These are phyloP conservation scores for Apiotrichum montevideense DNA, from an alignment of 1,284 basidiomycete genomes.

Conservation along the genomic window DNA sequence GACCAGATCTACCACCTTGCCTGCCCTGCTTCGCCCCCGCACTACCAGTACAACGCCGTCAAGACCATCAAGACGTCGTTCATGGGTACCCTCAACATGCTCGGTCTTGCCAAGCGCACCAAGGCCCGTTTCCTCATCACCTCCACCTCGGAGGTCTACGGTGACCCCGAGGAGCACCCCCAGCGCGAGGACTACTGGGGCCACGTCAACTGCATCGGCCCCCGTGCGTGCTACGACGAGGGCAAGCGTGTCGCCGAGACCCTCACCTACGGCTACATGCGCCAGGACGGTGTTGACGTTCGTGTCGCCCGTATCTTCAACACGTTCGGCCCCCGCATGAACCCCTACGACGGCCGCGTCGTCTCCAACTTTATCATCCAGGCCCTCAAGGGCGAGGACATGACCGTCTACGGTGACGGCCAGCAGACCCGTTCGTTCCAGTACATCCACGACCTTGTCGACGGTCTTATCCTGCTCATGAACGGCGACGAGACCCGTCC, in stretches of 20 bases:
- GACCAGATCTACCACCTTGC: conserved; percentile 97
- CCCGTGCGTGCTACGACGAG: conserved; percentile 96
- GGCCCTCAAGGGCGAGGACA: conserved; percentile 86
- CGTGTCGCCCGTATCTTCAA: conserved; percentile 96
- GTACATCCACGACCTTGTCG: conserved; percentile 59
- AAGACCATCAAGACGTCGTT: conserved; percentile 98
- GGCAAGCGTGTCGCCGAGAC: conserved; percentile 94
- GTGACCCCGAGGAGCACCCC: conserved; percentile 93
- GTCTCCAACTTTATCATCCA: conserved; percentile 98
- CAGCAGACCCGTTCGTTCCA: conserved; percentile 94
- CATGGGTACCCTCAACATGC: conserved; percentile 94
- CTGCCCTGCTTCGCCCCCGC: conserved; percentile 90
- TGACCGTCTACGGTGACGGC: conserved; percentile 96
- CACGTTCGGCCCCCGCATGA: conserved; percentile 59
- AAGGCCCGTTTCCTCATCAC: conserved; percentile 95
- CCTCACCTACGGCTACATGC: conserved; percentile 86
- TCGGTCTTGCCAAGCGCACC: conserved; percentile 93
- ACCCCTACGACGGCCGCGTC: conserved; percentile 90
- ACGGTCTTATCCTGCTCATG: conserved; percentile 77
- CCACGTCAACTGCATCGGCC: conserved; percentile 94
- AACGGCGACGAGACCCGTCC: conserved; percentile 84
- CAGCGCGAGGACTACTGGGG: conserved; percentile 96
- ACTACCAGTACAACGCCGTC: conserved; percentile 91
- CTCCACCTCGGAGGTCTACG: conserved; percentile 90
- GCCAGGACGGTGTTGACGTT: conserved; percentile 90